Evolutionary conservation across 2,329 filamentous ascomycete genomes (phyloP), one percentile per base, ranked within the genome.

Genomic region (Blastomyces gilchristii): DNA sequence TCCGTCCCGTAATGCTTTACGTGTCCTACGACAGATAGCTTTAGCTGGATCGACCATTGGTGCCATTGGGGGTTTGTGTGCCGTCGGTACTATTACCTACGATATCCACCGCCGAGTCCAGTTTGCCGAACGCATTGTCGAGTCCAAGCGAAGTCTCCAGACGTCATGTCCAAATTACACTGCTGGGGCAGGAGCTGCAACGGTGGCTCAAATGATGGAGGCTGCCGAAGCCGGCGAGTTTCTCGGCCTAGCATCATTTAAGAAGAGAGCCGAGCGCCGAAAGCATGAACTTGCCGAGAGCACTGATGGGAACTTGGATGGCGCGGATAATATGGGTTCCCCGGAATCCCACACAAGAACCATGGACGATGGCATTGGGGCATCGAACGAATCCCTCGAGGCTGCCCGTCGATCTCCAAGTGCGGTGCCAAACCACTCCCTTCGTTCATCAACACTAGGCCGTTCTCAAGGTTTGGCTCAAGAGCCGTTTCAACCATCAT

Each of bases 161-260:
- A 71, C 75, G 45, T 75, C 75, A 41, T 74, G 75, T 12, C 75
- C 76, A 1, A 75, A 75, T 58, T 78, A 77, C 68, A 70, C 75
- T 75, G 72, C 76, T 57, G 73, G 72, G 28, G 69, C 71, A 50
- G 72, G 75, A 16, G 73, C 75, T 25, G 70, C 66, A 52, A 69
- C 73, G 47, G 68, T 78, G 11, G 71, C 73, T 7, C 69, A 70
- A 12, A 78, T 78, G 75, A 75, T 79, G 65, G 76, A 77, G 57
- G 75, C 76, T 2, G 77, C 77, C 2, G 77, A 79, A 63, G 73
- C 74, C 2, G 77, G 76, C 1, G 75, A 78, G 28, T 78, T 78
- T 52, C 71, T 73, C 62, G 74, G 76, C 0, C 58, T 77, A 57
- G 73, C 72, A 11, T 74, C 74, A 25, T 68, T 74, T 66, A 69